Conservation (phyloP, 495 filamentous ascomycete species). For the Achaetomiella virescens region DNA sequence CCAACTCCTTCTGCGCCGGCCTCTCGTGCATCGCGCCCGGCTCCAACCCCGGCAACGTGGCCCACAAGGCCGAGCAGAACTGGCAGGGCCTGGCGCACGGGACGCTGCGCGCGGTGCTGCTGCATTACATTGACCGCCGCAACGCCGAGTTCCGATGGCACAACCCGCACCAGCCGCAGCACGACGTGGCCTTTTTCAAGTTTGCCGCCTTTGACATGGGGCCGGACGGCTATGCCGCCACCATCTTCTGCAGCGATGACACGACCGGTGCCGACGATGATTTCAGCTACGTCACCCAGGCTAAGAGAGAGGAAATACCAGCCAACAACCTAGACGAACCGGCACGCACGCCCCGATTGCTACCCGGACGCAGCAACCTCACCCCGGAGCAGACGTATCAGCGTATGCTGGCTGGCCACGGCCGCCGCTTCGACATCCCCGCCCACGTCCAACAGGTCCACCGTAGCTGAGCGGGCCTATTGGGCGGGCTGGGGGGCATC, state of each 20-base stretch:
- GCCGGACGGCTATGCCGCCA: not conserved
- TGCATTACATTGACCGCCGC: not conserved
- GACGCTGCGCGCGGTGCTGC: not conserved
- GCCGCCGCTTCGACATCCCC: not conserved
- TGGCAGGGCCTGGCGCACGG: not conserved
- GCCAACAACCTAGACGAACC: not conserved
- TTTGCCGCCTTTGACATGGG: not conserved
- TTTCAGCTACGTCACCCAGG: not conserved
- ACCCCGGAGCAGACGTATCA: not conserved
- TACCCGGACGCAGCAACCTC: not conserved
- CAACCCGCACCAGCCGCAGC: not conserved
- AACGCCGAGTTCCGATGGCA: not conserved
- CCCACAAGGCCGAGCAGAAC: not conserved
- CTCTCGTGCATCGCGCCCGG: not conserved
- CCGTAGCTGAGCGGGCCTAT: not conserved
- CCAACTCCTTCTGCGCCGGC: not conserved
- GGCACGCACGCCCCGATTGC: not conserved
- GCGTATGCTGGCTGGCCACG: not conserved
- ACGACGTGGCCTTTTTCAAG: not conserved
- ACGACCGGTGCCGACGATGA: not conserved
- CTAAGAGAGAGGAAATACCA: not conserved
- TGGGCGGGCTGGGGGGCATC: not conserved
- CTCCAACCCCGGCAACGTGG: not conserved
- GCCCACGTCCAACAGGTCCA: not conserved
- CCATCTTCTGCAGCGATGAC: not conserved